These are phyloP conservation scores for Ustilago hordei DNA, from an alignment of 1,284 basidiomycete species.

Conservation along the genomic window DNA sequence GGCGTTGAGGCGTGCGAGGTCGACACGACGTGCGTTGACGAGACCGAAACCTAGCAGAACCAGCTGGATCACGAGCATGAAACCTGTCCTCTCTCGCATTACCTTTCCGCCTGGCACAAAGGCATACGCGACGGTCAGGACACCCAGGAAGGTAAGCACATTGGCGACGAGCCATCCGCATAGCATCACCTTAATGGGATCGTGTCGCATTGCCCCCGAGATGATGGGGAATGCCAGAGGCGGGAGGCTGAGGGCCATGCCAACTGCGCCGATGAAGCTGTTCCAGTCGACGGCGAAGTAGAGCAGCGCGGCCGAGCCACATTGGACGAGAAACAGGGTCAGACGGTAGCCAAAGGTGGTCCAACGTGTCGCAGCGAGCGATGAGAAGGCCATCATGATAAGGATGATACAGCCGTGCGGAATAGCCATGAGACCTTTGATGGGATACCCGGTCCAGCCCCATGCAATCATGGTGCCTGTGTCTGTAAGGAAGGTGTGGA, in stretches of 20 bases:
- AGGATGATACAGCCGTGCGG: slow-evolving; percentile 74
- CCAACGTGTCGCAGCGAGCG: slow-evolving; percentile 71
- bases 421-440: slow-evolving; percentile 75
- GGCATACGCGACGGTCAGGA: slow-evolving; percentile 89
- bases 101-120: slow-evolving; percentile 87
- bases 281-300: slow-evolving; percentile 76
- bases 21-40: slow-evolving; percentile 33
- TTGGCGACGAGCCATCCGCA: slow-evolving; percentile 58
- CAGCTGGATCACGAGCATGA: slow-evolving; percentile 42
- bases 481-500: slow-evolving; percentile 84
- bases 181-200: slow-evolving; percentile 58
- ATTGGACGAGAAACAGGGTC: slow-evolving; percentile 36
- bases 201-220: slow-evolving; percentile 51
- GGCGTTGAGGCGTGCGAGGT: slow-evolving; percentile 15
- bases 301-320: slow-evolving; percentile 73
- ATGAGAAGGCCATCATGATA: slow-evolving; percentile 52
- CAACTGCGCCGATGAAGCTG: slow-evolving; percentile 80
- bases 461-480: slow-evolving; percentile 86
- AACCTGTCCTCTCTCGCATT: slow-evolving; percentile 83
- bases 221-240: slow-evolving; percentile 48
- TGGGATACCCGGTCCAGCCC: slow-evolving; percentile 90
- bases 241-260: slow-evolving; percentile 76
- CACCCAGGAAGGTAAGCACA: slow-evolving; percentile 60
- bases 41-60: slow-evolving; percentile 38
- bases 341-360: slow-evolving; percentile 33